Evolutionary conservation across 202 grass and related monocot species (phyloP).

Genomic region (Elaeis oleifera): DNA sequence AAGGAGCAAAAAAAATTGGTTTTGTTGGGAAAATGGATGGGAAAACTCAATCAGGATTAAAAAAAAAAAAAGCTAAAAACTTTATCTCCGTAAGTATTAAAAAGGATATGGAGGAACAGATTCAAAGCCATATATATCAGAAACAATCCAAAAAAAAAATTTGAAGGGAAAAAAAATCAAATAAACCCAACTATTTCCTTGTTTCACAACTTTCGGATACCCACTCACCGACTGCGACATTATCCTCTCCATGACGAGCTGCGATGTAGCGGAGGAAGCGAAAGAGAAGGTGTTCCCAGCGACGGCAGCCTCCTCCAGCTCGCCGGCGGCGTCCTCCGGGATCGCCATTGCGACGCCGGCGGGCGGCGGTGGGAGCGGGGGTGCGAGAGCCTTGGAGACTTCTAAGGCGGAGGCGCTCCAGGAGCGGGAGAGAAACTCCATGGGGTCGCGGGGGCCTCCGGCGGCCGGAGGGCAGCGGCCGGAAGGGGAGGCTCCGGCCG

Average conservation of each 20-base stretch:
- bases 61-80: no score
- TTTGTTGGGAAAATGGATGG: no score
- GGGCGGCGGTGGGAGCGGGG: neutral
- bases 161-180: no score
- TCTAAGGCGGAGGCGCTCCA: conserved; percentile 76
- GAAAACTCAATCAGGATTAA: no score
- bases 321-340: conserved; percentile 52
- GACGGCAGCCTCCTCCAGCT: conserved; percentile 43
- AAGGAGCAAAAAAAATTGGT: no score
- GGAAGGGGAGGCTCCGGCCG: conserved; percentile 10
- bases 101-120: no score
- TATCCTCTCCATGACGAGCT: conserved; percentile 85
- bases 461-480: conserved; percentile 25
- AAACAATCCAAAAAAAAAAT: no score
- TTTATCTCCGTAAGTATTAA: no score
- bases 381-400: conserved; percentile 45
- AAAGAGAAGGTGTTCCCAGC: conserved; percentile 86
- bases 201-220: no score
- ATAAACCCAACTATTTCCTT: no score
- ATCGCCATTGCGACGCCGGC: conserved; percentile 18
- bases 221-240: conserved; percentile 69
- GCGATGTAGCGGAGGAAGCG: conserved; percentile 75
- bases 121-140: no score
- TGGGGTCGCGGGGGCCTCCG: conserved; percentile 46
- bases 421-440: conserved; percentile 84